Evolutionary conservation across 805 yeast genomes (phyloP), one percentile per base, ranked within the genome.

Genomic region (Candida succiphila): DNA sequence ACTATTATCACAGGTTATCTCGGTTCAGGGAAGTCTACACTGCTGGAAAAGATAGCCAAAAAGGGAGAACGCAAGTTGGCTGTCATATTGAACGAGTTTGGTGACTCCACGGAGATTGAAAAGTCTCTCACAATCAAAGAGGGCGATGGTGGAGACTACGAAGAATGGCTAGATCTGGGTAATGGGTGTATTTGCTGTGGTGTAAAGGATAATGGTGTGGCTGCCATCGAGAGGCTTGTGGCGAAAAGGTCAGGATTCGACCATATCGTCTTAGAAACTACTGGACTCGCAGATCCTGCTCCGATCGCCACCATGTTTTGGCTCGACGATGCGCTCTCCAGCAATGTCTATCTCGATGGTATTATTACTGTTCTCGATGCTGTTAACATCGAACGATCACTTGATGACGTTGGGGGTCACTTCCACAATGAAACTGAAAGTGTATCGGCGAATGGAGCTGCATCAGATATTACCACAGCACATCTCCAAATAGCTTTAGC

Each of bases 171-270:
- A 3, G 98, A 92, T 52, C 62, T 92, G 23, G 97, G 96, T 1
- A 92, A 92, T 51, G 98, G 98, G 2, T 92, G 98, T 55, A 65
- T 92, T 26, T 92, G 98, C 52, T 92, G 98, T 50, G 84, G 97
- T 0, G 95, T 94, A 23, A 87, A 86, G 51, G 96, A 88, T 53
- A 82, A 78, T 36, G 98, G 98, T 4, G 96, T 92, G 1, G 68
- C 81, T 27, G 98, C 98, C 0, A 87, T 92, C 34, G 98, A 92
- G 54, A 73, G 84, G 37, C 69, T 92, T 44, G 77, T 89, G 39
- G 78, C 75, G 21, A 69, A 77, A 33, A 78, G 74, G 22, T 69
- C 69, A 33, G 58, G 51, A 1, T 87, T 89, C 33, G 98, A 92
- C 56, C 82, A 89, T 50, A 87, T 92, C n/a, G 54, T 92, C 17